Percentiles rank a stretch among this genome's conserved stretches.
Conservation (phyloP, 2,329 filamentous ascomycete species). For the Fusarium sp. region DNA sequence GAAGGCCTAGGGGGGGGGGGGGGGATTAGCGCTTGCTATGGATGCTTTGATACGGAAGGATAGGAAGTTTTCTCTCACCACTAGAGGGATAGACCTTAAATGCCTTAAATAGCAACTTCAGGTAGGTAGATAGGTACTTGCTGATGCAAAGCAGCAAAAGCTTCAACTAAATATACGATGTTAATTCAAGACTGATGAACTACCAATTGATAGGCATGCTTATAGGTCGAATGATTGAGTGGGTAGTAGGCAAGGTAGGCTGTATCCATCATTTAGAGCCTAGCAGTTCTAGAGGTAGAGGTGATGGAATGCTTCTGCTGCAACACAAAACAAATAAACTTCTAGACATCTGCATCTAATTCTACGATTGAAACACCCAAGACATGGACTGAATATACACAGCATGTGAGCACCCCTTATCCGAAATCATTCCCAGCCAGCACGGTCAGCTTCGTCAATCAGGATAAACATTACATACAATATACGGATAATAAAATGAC, state of each 20-base stretch:
- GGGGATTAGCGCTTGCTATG: no score
- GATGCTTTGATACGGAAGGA: no score
- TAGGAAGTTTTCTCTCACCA: no score
- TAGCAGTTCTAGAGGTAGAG: neutral
- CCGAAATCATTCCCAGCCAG: neutral
- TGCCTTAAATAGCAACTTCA: no score
- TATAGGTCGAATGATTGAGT: no score
- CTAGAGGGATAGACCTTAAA: no score
- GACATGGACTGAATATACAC: neutral
- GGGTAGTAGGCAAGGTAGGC: no score
- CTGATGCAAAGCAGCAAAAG: no score
- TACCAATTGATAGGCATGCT: no score
- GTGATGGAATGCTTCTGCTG: neutral
- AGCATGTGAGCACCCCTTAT: neutral
- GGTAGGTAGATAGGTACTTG: no score
- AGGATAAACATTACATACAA: neutral
- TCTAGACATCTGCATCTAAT: constrained; percentile 18
- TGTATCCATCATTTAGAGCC: neutral
- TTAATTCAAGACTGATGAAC: no score
- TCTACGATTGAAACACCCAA: constrained; percentile 11
- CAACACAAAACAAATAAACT: neutral
- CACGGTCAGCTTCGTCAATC: constrained; percentile 13
- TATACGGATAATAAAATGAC: neutral
- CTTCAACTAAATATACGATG: no score
- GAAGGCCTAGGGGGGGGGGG: neutral